Evolutionary conservation across 352 stramenopile species (phyloP).

Genomic region (Globisporangium cystogenes): DNA sequence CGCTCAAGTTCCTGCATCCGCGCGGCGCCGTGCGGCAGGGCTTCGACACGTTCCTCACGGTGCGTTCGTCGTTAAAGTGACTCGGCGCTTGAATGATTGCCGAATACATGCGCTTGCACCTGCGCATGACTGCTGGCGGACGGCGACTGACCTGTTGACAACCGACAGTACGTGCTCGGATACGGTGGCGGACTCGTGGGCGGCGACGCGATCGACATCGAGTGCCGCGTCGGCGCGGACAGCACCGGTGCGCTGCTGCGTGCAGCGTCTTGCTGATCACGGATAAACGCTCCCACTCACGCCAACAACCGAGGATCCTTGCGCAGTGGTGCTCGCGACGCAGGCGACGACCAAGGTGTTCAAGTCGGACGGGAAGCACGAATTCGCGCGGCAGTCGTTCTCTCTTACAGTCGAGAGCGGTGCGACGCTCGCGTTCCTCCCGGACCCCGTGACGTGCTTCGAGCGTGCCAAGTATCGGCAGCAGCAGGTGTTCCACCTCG

Average conservation of each 20-base stretch:
- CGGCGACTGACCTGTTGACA: background rate
- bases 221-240: slow-evolving; percentile 34
- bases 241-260: slow-evolving; percentile 34
- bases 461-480: slow-evolving; percentile 63
- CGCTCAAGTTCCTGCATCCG: slow-evolving; percentile 85
- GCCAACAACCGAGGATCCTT: too few relatives aligned
- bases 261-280: background rate
- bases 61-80: slow-evolving; percentile 17
- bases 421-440: slow-evolving; percentile 69
- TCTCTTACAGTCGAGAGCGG: slow-evolving; percentile 34
- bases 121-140: too few relatives aligned
- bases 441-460: slow-evolving; percentile 81
- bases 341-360: slow-evolving; percentile 89
- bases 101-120: background rate
- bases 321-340: slow-evolving; percentile 60
- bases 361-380: slow-evolving; percentile 41
- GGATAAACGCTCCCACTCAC: too few relatives aligned
- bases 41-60: slow-evolving; percentile 73
- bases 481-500: slow-evolving; percentile 53
- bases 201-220: slow-evolving; percentile 61
- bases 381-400: slow-evolving; percentile 53
- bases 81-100: background rate
- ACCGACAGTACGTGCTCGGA: slow-evolving; percentile 67
- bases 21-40: slow-evolving; percentile 46
- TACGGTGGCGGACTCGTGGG: slow-evolving; percentile 80